Conservation (phyloP, 2,329 filamentous ascomycete genomes). For the Microdochium bolleyi region DNA sequence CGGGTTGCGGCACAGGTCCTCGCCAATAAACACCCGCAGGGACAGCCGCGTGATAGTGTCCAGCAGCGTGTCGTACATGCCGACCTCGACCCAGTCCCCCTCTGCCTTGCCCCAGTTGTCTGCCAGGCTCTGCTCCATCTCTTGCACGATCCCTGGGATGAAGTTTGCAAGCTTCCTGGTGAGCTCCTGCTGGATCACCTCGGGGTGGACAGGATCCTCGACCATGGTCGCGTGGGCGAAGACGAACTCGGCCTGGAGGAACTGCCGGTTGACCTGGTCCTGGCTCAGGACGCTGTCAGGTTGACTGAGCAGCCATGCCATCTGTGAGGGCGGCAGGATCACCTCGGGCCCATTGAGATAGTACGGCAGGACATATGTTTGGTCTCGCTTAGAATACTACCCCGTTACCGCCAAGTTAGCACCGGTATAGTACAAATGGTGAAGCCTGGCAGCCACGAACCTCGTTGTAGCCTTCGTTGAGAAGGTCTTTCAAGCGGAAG, state of each 20-base stretch:
- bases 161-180: slow-evolving; percentile 19
- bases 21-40: slow-evolving; percentile 20
- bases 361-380: slow-evolving; percentile 21
- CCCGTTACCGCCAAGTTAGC: too few species aligned
- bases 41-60: slow-evolving; percentile 19
- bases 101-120: slow-evolving; percentile 19
- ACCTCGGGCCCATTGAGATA: slow-evolving; percentile 23
- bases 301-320: slow-evolving; percentile 21
- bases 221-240: slow-evolving; percentile 21
- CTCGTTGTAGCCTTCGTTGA: slow-evolving; percentile 20
- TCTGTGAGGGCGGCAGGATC: slow-evolving; percentile 19
- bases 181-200: slow-evolving; percentile 21
- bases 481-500: slow-evolving; percentile 12
- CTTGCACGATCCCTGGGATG: slow-evolving; percentile 20
- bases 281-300: slow-evolving; percentile 22
- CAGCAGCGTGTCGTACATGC: slow-evolving; percentile 22
- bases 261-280: slow-evolving; percentile 21
- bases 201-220: slow-evolving; percentile 19
- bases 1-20: slow-evolving; percentile 17
- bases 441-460: slow-evolving; percentile 6
- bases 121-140: slow-evolving; percentile 15
- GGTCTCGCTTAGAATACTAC: slow-evolving; percentile 20
- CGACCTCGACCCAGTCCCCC: slow-evolving; percentile 20
- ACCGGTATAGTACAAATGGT: too few species aligned
- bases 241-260: slow-evolving; percentile 23